Evolutionary conservation across 306 rosid genomes (phyloP), one percentile per base, ranked within the genome.

Genomic region (Herpetospermum pedunculosum): DNA sequence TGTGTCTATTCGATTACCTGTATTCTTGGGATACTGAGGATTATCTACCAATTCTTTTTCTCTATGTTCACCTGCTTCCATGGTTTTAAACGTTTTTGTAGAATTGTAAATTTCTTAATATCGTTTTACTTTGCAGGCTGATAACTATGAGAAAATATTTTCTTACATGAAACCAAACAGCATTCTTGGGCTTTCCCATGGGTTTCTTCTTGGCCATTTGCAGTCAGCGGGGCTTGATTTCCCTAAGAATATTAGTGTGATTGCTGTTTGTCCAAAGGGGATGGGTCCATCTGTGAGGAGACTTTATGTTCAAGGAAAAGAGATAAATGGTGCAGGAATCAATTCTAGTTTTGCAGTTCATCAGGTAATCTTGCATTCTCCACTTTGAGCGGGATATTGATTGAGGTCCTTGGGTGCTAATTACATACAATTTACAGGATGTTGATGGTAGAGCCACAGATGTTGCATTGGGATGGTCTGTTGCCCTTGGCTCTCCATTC

Each of bases 271-370:
- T 71, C 99, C 99, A 0, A 94, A 94, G 87, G 99, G 99, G 25
- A 94, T 94, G 99, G 99, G 99, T 78, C 99, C 99, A 23, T 94
- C 99, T 5, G 99, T 94, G 37, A 88, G 99, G 88, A 91, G 99
- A 77, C 89, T 94, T 21, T 94, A 94, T 80, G 92, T 94, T 48
- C 99, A 94, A 82, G 99, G 99, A 41, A 91, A 89, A 85, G 97
- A 91, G 70, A 81, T 94, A 32, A 94, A 94, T 80, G 99, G 99
- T 78, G 99, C 99, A 5, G 99, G 99, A 80, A 95, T 95, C 70
- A 91, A 95, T 81, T 79, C 99, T 50, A 95, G 99, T 81, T 95
- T 95, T 83, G 97, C 85, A 11, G 96, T 91, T 59, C 97, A 91
- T 84, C 99, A 87, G 92, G 99, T 94, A 53, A 74, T 58, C 70